Evolutionary conservation across 805 yeast genomes (phyloP), one percentile per base, ranked within the genome.

Genomic region (Schwanniomyces yamadae): DNA sequence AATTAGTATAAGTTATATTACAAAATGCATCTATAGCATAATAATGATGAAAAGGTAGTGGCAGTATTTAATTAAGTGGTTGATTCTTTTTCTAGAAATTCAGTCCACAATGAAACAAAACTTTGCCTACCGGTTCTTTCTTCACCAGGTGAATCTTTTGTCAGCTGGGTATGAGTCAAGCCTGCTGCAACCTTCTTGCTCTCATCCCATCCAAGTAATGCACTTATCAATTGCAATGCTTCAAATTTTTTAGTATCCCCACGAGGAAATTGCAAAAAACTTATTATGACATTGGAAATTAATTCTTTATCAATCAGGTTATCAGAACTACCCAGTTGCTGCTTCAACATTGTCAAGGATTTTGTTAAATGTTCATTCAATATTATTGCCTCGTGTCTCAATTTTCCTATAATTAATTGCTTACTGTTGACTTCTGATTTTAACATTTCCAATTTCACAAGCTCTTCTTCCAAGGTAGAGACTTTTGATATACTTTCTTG

Each of bases 221-320:
- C 85, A 8, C 95, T 76, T 27, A 93, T 83, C 41, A 93, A 73
- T 54, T 79, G 85, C 32, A 93, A 70, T 4, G 93, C 95, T 69
- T 93, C 98, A 55, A 85, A 93, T 60, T 93, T 89, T 62, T 90
- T 91, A 6, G 95, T 76, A 57, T 93, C 99, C 1, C 93, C 96
- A 42, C 99, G 71, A 5, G 96, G 96, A 20, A 91, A 69, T 22
- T 83, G 82, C 12, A 93, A 73, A 61, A 90, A 93, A 37, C 93
- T 86, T 12, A 93, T 74, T 33, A 93, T 66, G 42, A 93, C 69
- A 57, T 93, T 93, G 2, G 96, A 83, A 4, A 93, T 79, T 41
- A 93, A 75, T 57, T 90, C 96, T 54, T 84, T 82, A 57, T 91
- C 98, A 1, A 91, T 88, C 6, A 82, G 74, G 33, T 82, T 85